phyloP scores from a whole-genome alignment of 2,329 filamentous ascomycete genomes.

The Pyrenochaeta sp. region DNA sequence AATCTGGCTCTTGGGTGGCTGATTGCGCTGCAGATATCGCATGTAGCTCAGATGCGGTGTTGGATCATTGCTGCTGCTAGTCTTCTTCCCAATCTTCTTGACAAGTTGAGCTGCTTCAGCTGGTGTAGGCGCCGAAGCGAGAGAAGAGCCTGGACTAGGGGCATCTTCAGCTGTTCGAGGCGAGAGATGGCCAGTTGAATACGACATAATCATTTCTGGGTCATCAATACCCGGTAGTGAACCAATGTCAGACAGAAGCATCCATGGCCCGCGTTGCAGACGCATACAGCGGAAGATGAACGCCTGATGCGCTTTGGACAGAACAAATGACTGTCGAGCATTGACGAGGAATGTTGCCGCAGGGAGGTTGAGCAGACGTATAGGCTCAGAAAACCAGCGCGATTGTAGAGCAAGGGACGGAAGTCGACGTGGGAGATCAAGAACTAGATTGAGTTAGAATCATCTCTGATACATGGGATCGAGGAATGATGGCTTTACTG shows the following conservation, averaged over 20 bases:
- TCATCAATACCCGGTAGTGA: slow-evolving; percentile 59
- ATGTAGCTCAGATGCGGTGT: slow-evolving; percentile 80
- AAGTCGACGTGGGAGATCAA: slow-evolving; percentile 66
- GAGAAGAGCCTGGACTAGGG: slow-evolving; percentile 32
- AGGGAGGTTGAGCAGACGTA: slow-evolving; percentile 64
- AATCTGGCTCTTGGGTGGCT: slow-evolving; percentile 69
- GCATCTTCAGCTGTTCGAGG: slow-evolving; percentile 55
- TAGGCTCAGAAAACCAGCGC: slow-evolving; percentile 69
- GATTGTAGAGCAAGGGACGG: slow-evolving; percentile 64
- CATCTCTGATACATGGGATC: neutral
- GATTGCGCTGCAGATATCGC: slow-evolving; percentile 81
- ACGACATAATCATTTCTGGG: slow-evolving; percentile 46
- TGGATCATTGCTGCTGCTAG: slow-evolving; percentile 58
- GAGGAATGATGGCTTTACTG: no score
- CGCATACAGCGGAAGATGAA: slow-evolving; percentile 65
- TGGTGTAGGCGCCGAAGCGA: slow-evolving; percentile 64
- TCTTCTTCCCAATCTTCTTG: slow-evolving; percentile 51
- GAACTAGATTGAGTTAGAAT: slow-evolving; percentile 38
- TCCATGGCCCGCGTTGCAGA: slow-evolving; percentile 65
- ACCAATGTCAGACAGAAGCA: slow-evolving; percentile 66
- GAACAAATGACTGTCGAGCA: slow-evolving; percentile 64
- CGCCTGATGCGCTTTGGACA: slow-evolving; percentile 65
- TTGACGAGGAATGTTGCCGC: slow-evolving; percentile 64
- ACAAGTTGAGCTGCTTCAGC: slow-evolving; percentile 65
- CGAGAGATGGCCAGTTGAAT: slow-evolving; percentile 45